Base-by-base conservation (phyloP, 441 rosid genomes). In the Erysimum cheiri region DNA sequence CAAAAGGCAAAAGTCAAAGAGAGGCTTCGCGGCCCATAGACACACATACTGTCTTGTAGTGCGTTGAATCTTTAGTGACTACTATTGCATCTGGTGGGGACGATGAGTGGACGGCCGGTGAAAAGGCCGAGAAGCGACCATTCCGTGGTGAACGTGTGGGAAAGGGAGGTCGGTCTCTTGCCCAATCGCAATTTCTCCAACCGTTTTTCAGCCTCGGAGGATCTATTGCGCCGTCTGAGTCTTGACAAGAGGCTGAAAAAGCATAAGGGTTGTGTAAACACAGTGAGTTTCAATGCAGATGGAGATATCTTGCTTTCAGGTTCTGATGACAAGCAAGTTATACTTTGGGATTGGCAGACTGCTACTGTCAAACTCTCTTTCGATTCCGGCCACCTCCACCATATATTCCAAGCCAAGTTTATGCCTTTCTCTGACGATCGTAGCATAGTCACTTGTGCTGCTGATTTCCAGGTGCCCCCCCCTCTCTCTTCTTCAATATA, bases 241-340 rank as follows among this genome's bases (percentile, higher is more conserved):
- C 62, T 91, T 59, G 56, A 78, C 80, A 87, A 71, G 79, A 94
- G 82, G 80, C 88, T 94, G 57, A 71, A 70, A 7, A 83, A 86
- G 81, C 98, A 94, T 74, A 66, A 46, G 41, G 98, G 94, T 1
- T 91, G 97, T 80, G 96, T 93, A 41, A 93, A 93, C 84, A 84
- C 96, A 0, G 77, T 88, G n/a, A 85, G 88, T 79, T 91, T 91
- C 84, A 91, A 78, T 75, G 74, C 79, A 1, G 80, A 54, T 68
- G 97, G 97, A 36, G 87, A 85, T 47, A 76, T 87, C 75, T 75
- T 94, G 53, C 73, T 90, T 37, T 88, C 97, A 2, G 98, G 94
- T 22, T 92, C 98, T 29, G 98, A 94, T 79, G 98, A 94, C 73
- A 78, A 58, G 70, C 83, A 74, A 46, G 78, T 92, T 43, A 82